Evolutionary conservation across 2,329 filamentous ascomycete genomes (phyloP).

Genomic region (Colletotrichum paranaense): DNA sequence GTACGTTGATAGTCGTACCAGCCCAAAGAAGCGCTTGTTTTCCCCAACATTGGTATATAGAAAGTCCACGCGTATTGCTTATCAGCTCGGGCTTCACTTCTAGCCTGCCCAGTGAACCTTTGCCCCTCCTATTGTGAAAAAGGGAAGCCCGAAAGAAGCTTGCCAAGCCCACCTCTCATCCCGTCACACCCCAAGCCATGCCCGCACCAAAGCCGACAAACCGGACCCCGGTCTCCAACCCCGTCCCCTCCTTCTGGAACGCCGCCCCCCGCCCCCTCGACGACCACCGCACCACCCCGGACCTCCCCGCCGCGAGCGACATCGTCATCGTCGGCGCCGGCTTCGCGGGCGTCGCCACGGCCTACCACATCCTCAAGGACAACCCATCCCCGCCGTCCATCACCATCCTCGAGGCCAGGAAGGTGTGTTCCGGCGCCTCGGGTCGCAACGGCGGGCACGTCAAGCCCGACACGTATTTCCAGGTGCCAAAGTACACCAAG

Average conservation of each 20-base stretch:
- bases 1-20: neutral
- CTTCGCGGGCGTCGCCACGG: constrained; percentile 55
- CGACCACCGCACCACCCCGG: constrained; percentile 49
- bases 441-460: constrained; percentile 44
- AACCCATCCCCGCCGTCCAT: constrained; percentile 38
- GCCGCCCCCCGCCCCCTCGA: constrained; percentile 44
- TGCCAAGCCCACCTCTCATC: neutral
- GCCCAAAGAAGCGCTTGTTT: neutral
- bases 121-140: neutral
- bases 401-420: constrained; percentile 47
- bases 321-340: constrained; percentile 61
- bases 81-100: neutral
- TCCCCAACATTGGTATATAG: neutral
- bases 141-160: neutral
- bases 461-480: constrained; percentile 37
- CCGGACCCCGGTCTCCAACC: constrained; percentile 39
- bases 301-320: constrained; percentile 52
- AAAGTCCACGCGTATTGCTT: neutral
- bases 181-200: neutral
- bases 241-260: constrained; percentile 53
- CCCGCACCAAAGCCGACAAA: neutral
- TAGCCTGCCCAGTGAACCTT: neutral
- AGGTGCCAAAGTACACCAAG: constrained; percentile 37
- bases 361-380: constrained; percentile 50
- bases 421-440: constrained; percentile 50